Percentiles rank a stretch among this genome's conserved stretches.
Conservation (phyloP, 108 stramenopile species). For the Schizochytrium sp. region DNA sequence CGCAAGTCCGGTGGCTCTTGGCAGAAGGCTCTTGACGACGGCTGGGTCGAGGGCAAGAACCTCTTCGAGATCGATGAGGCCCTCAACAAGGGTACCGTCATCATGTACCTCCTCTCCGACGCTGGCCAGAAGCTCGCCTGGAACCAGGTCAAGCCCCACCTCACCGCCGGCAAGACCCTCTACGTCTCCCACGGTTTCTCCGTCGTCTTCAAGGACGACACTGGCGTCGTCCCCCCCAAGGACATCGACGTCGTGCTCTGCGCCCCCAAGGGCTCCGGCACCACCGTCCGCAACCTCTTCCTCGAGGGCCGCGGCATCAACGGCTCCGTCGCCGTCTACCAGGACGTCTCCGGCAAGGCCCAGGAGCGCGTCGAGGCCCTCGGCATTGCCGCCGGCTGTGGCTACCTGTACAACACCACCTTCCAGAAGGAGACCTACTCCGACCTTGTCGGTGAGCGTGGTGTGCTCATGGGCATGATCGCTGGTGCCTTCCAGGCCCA, state of each 20-base stretch:
- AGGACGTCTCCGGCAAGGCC: constrained; percentile 58
- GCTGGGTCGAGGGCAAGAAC: constrained; percentile 52
- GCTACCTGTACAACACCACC: constrained; percentile 60
- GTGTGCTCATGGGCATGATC: constrained; percentile 62
- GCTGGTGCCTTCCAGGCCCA: constrained; percentile 57
- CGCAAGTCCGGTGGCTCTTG: constrained; percentile 60
- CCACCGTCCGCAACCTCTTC: constrained; percentile 61
- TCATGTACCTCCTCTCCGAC: constrained; percentile 60
- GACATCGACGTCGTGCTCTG: constrained; percentile 60
- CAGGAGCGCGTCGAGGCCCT: constrained; percentile 56
- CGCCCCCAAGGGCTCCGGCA: constrained; percentile 56
- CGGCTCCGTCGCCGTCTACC: constrained; percentile 47
- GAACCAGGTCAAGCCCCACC: constrained; percentile 62
- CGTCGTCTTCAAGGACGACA: constrained; percentile 60
- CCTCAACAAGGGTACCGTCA: constrained; percentile 59
- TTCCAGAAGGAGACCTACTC: constrained; percentile 62
- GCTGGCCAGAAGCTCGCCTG: constrained; percentile 59
- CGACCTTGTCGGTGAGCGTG: constrained; percentile 59
- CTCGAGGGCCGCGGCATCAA: constrained; percentile 63
- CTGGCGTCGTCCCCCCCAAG: constrained; percentile 14
- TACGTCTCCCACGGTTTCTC: constrained; percentile 58
- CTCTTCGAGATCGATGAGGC: constrained; percentile 62
- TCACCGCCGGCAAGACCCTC: constrained; percentile 61
- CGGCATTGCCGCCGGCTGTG: constrained; percentile 55
- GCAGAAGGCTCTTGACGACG: constrained; percentile 57